phyloP scores from a whole-genome alignment of 306 rosid genomes.

The Cajanus cajan region DNA sequence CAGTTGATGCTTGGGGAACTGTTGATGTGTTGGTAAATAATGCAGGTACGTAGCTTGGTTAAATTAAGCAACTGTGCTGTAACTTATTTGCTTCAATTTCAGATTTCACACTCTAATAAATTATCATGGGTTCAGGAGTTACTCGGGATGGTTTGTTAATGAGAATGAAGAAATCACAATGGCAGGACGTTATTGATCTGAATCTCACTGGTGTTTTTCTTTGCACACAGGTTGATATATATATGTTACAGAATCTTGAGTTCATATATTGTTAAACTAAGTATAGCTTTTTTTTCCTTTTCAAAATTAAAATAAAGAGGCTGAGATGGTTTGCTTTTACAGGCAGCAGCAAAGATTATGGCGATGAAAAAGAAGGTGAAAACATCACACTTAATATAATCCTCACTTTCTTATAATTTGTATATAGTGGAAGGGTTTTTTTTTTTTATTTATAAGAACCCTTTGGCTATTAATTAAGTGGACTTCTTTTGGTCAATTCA shows the following conservation, averaged over 20 bases:
- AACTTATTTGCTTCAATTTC: not conserved
- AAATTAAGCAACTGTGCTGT: not conserved
- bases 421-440: no score
- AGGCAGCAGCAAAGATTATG: conserved; percentile 90
- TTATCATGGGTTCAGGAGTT: conserved; percentile 53
- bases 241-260: not conserved
- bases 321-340: conserved; percentile 30
- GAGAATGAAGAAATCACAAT: conserved; percentile 79
- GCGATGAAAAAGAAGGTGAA: conserved; percentile 80
- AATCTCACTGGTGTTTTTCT: conserved; percentile 86
- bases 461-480: not conserved
- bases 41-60: conserved; percentile 62
- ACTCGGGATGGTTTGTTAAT: conserved; percentile 74
- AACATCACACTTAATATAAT: not conserved
- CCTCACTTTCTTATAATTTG: no score
- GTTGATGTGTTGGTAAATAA: conserved; percentile 72
- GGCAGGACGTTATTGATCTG: conserved; percentile 86
- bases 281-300: not conserved
- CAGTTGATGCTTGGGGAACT: conserved; percentile 86
- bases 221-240: conserved; percentile 62
- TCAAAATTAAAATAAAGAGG: not conserved
- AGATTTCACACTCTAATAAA: not conserved
- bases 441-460: no score
- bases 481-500: not conserved
- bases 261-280: conserved; percentile 13